A percentile compares a stretch with the other conserved stretches of the same genome.
These are phyloP conservation scores for Heterobasidion parviporum DNA, from an alignment of 1,284 basidiomycete species.

Conservation along the genomic window DNA sequence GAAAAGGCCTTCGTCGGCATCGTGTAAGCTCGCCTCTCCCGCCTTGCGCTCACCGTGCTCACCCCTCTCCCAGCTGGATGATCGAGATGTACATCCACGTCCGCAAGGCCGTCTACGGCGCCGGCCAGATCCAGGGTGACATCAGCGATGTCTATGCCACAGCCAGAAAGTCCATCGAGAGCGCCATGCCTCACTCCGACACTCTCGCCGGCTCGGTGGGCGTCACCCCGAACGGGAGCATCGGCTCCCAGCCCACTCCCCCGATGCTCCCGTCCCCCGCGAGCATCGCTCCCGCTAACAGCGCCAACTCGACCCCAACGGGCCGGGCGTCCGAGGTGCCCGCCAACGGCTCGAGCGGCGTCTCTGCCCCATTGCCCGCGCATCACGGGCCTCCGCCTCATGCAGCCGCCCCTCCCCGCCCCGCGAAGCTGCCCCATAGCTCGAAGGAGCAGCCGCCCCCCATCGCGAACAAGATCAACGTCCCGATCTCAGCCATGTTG, in stretches of 20 bases:
- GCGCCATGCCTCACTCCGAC: constrained; percentile 18
- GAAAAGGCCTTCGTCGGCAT: constrained; percentile 69
- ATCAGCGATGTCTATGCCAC: constrained; percentile 12
- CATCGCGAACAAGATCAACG: constrained; percentile 12
- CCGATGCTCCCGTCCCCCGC: constrained; percentile 71
- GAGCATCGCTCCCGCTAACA: constrained; percentile 51
- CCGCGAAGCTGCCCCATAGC: constrained; percentile 6
- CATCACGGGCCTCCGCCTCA: constrained; percentile 4
- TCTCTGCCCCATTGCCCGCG: constrained; percentile 2
- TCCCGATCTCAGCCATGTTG: constrained; percentile 17
- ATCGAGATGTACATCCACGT: constrained; percentile 63
- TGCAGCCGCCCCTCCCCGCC: constrained; percentile 2
- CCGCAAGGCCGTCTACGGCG: constrained; percentile 44
- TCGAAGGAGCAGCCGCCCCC: constrained; percentile 4
- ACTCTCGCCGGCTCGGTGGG: constrained; percentile 12
- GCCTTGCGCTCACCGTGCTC: constrained; percentile 20
- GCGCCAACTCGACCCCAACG: constrained; percentile 68
- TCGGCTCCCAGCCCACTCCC: constrained; percentile 36
- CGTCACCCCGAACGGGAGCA: constrained; percentile 25
- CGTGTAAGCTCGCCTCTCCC: constrained; percentile 46
- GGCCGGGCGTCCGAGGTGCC: constrained; percentile 11
- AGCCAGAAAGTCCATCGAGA: constrained; percentile 11
- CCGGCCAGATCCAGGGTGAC: constrained; percentile 21
- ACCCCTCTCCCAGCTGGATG: constrained; percentile 47
- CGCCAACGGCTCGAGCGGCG: constrained; percentile 2